A percentile compares a stretch with the other conserved stretches of the same genome.
Conservation (phyloP, 352 stramenopile genomes). For the Phytophthora sp. region DNA sequence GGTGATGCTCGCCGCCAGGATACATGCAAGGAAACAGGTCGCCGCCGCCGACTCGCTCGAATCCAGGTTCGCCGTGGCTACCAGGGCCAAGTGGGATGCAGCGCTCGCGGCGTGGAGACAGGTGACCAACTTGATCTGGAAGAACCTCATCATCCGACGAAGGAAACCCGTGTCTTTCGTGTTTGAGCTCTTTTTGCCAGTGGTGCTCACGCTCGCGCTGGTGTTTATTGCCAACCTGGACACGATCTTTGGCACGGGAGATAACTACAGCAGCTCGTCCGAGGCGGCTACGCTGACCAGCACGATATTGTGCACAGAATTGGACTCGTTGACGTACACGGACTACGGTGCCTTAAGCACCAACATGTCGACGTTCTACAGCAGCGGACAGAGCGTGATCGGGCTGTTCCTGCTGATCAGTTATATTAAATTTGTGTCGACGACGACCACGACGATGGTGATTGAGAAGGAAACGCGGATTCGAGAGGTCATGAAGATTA, state of each 20-base stretch:
- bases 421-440: constrained; percentile 74
- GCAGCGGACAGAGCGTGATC: constrained; percentile 64
- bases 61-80: constrained; percentile 27
- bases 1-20: constrained; percentile 24
- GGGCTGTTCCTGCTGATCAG: constrained; percentile 66
- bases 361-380: constrained; percentile 69
- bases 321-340: constrained; percentile 28
- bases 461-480: constrained; percentile 84
- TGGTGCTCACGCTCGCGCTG: constrained; percentile 54
- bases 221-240: constrained; percentile 73
- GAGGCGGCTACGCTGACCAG: constrained; percentile 15
- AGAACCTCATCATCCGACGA: constrained; percentile 65
- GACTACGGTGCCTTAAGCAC: constrained; percentile 45
- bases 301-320: constrained; percentile 43
- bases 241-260: constrained; percentile 40
- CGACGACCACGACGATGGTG: constrained; percentile 71
- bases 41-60: constrained; percentile 17
- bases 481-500: constrained; percentile 87
- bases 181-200: constrained; percentile 64
- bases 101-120: constrained; percentile 49
- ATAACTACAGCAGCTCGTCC: constrained; percentile 13
- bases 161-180: constrained; percentile 53
- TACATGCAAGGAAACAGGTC: constrained; percentile 24
- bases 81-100: constrained; percentile 31
- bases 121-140: constrained; percentile 73